A percentile compares a stretch with the other conserved stretches of the same genome.
These are phyloP conservation scores for Rhytidhysteron rufulum DNA, from an alignment of 2,329 filamentous ascomycete genomes.

Conservation along the genomic window DNA sequence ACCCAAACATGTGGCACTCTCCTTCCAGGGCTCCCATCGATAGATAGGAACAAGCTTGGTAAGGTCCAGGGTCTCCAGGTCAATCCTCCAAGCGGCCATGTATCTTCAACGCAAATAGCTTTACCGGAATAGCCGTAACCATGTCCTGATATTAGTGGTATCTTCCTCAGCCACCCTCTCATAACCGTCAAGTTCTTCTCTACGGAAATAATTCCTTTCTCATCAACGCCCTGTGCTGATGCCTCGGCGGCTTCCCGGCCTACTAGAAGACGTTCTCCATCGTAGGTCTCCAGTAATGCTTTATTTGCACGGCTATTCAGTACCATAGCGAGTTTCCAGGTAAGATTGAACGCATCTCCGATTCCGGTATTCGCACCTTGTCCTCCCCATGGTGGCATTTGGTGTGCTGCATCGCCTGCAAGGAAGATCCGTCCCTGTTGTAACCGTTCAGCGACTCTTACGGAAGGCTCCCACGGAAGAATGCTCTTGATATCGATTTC, in stretches of 20 bases:
- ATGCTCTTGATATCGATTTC: conserved; percentile 3
- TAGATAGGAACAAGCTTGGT: conserved; percentile 15
- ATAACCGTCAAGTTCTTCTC: neutral
- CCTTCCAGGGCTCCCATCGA: conserved; percentile 26
- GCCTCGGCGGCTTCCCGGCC: neutral
- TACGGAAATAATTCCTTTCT: neutral
- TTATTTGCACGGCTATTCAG: neutral
- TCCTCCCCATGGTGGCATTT: conserved; percentile 32
- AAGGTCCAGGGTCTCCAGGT: conserved; percentile 27
- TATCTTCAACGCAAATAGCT: conserved; percentile 9
- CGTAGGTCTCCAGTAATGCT: neutral
- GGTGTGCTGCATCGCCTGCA: conserved; percentile 24
- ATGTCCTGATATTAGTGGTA: conserved; percentile 7
- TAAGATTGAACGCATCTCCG: conserved; percentile 32
- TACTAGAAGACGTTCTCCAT: neutral
- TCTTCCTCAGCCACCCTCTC: neutral
- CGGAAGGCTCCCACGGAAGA: conserved; percentile 2
- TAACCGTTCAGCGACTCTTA: conserved; percentile 1
- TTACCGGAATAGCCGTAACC: conserved; percentile 8
- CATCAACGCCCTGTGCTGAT: conserved; percentile 1
- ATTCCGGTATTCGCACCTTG: conserved; percentile 39
- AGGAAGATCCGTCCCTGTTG: conserved; percentile 13
- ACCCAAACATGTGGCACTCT: conserved; percentile 32
- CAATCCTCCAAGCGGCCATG: conserved; percentile 12
- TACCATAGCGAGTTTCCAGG: conserved; percentile 30